Percentiles rank a stretch among this genome's conserved stretches.
These are phyloP conservation scores for Hypoxylon sp. DNA, from an alignment of 2,329 filamentous ascomycete genomes.

Conservation along the genomic window DNA sequence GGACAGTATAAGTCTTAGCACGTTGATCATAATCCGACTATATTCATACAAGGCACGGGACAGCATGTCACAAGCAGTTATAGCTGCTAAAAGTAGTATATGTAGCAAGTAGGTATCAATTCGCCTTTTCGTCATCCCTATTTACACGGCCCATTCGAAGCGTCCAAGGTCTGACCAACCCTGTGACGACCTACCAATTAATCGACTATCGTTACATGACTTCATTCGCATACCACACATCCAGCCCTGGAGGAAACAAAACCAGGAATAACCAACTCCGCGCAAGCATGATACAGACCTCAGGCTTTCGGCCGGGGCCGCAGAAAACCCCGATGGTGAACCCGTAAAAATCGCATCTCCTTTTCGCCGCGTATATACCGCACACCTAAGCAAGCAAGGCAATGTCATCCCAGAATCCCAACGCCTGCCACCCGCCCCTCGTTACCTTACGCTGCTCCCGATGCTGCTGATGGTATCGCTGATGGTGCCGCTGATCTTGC, in stretches of 20 bases:
- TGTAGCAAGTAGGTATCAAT: conserved; percentile 13
- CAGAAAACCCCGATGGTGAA: conserved; percentile 13
- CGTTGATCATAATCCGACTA: neutral
- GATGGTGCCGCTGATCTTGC: conserved; percentile 51
- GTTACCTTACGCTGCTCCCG: conserved; percentile 42
- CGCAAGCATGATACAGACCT: conserved; percentile 1
- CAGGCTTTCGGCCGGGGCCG: conserved; percentile 2
- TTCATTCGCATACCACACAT: neutral
- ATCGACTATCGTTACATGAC: conserved; percentile 4
- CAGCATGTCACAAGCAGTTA: no score
- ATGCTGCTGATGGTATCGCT: conserved; percentile 59
- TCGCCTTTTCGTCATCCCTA: conserved; percentile 10
- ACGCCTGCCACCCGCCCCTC: neutral
- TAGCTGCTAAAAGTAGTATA: no score
- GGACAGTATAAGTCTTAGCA: neutral
- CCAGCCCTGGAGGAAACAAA: neutral
- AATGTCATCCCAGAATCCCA: neutral
- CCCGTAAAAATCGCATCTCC: conserved; percentile 9
- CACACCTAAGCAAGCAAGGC: no score
- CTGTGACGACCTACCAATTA: conserved; percentile 14
- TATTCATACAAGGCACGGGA: neutral
- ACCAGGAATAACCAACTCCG: conserved; percentile 14
- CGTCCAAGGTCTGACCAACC: conserved; percentile 17
- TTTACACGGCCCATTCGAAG: conserved; percentile 11
- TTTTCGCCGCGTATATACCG: neutral